Evolutionary conservation across 2,329 filamentous ascomycete genomes (phyloP), one percentile per base, ranked within the genome.

Genomic region (Aspergillus costaricaensis): DNA sequence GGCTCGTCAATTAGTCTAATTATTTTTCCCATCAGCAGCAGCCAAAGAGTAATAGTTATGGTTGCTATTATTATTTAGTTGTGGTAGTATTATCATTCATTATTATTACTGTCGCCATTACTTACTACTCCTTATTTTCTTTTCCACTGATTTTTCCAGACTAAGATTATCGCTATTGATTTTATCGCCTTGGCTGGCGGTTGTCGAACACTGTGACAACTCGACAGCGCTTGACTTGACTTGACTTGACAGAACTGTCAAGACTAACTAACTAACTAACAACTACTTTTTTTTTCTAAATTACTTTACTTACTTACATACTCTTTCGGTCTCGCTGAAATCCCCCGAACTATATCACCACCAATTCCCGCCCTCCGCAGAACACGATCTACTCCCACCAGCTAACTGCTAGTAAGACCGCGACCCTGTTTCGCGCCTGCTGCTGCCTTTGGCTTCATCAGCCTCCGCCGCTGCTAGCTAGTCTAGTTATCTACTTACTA

Each of bases 381-480:
- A 32, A 23, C 41, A 48, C 50, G 52, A 58, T 58, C 59, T 52
- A 39, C 47, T 38, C 55, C 23, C 39, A 41, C 54, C 48, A 57
- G 44, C 51, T 41, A 50, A 50, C n/a, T 17, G 32, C 32, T 36
- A 36, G 32, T 36, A 50, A 30, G 25, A 27, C 47, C 17, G 47
- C 47, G 47, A 30, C n/a, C 25, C 9, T 27, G 25, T 27, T 17
- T 30, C 17, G 47, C 47, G 15, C 14, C 47, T 50, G 27, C 47
- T 50, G 15, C 36, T 23, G 17, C 32, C 32, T 36, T 36, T 36
- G 10, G 32, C 32, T 36, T 36, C 32, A 36, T 53, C 38, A 41
- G 21, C 59, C 41, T 44, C 41, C 55, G 10, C 54, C 23, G 23
- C 39, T 38, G 27, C 36, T 36, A 15, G 32, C 32, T 14, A 36